Evolutionary conservation across 2,329 filamentous ascomycete genomes (phyloP), one percentile per base, ranked within the genome.

Genomic region (Elsinoe perseae): DNA sequence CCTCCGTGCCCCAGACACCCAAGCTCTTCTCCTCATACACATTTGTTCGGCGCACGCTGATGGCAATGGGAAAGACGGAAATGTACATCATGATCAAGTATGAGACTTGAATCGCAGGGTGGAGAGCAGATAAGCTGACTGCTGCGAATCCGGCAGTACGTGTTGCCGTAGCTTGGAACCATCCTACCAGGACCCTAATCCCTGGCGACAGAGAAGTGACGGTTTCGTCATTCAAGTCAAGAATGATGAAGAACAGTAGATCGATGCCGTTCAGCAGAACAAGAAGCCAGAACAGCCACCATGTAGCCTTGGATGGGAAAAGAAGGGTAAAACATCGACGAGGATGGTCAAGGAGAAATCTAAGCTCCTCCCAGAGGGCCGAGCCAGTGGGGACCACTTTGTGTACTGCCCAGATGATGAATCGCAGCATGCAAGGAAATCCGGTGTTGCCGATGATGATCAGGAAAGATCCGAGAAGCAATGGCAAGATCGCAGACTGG

Each of bases 31-130:
- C 92, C 71, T 96, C 92, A 74, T 97, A 97, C 2, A 96, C 92
- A 68, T 97, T 97, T 58, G 92, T 96, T 61, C 88, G 80, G 54
- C 92, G 89, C 64, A 97, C 87, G 5, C 88, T 93, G 65, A 97
- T 97, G 67, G 93, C 92, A 64, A 97, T 95, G 4, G 92, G 92
- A 64, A 95, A 95, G 58, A 96, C 88, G 57, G 91, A 95, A 60
- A 97, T 95, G 71, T 97, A 97, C 93, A 97, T 97, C 93, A 97
- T 97, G 70, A 97, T 85, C 71, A 97, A 77, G 73, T 96, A 97
- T 21, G 90, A 89, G 12, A 95, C 89, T 65, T 95, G 91, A 57
- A 96, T 89, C 2, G 87, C 93, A 1, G 93, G 91, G 62, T 97
- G 91, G 1, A 98, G 76, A 0, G 80, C 73, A 1, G 86, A 76